These are phyloP conservation scores for Paradendryphiella salina DNA, from an alignment of 2,329 filamentous ascomycete genomes.

Conservation along the genomic window DNA sequence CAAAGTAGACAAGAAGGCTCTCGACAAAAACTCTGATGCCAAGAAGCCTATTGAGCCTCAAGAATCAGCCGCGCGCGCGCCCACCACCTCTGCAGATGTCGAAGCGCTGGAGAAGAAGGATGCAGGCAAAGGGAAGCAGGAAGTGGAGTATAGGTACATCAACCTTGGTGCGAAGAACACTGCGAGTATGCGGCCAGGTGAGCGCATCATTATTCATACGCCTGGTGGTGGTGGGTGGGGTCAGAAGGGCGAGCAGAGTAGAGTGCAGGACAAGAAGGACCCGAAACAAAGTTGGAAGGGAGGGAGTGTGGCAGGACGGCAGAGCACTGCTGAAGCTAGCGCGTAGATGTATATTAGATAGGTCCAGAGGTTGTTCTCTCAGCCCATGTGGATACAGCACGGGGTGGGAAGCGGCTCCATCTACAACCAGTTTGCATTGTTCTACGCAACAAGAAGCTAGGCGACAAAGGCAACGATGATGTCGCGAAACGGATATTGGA, in stretches of 20 bases:
- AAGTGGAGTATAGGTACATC: slow-evolving; percentile 62
- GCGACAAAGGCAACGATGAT: no score
- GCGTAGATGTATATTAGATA: slow-evolving; percentile 12
- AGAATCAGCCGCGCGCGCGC: slow-evolving; percentile 40
- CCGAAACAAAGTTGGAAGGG: slow-evolving; percentile 62
- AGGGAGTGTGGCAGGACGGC: slow-evolving; percentile 60
- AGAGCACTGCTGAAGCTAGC: slow-evolving; percentile 56
- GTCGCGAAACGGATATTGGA: no score
- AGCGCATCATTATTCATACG: slow-evolving; percentile 76
- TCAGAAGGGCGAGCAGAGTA: slow-evolving; percentile 59
- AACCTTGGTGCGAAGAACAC: slow-evolving; percentile 81
- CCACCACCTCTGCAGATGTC: slow-evolving; percentile 55
- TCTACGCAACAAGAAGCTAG: no score
- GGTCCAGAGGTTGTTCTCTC: background rate
- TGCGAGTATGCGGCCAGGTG: slow-evolving; percentile 73
- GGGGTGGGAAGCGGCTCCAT: no score
- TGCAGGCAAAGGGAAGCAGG: slow-evolving; percentile 41
- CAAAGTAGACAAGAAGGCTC: slow-evolving; percentile 55
- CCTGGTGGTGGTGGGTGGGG: slow-evolving; percentile 83
- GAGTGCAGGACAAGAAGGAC: slow-evolving; percentile 58
- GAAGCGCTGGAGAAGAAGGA: slow-evolving; percentile 39
- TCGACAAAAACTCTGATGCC: slow-evolving; percentile 33
- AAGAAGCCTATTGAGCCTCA: slow-evolving; percentile 26
- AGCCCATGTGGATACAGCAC: no score
- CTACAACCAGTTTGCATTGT: no score